Base-by-base conservation (phyloP, 306 rosid genomes). In the Benincasa hispida region DNA sequence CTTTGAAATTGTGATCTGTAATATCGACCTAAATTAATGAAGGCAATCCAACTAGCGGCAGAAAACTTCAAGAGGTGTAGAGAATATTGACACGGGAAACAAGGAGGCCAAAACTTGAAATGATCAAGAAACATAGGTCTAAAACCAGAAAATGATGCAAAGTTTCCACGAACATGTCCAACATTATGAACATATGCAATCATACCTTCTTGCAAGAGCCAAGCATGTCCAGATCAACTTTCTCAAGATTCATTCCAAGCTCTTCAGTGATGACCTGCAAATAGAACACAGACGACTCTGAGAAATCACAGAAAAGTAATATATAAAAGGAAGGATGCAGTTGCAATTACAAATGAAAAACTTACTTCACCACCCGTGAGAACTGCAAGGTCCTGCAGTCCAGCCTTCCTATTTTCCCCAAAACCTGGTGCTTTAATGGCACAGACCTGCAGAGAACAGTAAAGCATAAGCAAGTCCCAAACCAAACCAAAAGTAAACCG, bases 351-450 rank as follows among this genome's bases (percentile, higher is more conserved):
- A 51, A 51, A 51, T 8, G 51, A 24, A 9, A 39, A 7, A 72
- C 92, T 85, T 83, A 94, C 98, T 10, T 76, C 77, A 28, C 96
- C 97, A 62, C 98, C 97, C 2, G 98, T 94, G 60, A 94, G 94
- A 76, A 86, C 91, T 50, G 95, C 94, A 83, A 91, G 97, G 89
- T 94, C 98, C 70, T 86, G 96, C 56, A 94, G 85, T 77, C 66
- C 75, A 6, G 96, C 35, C 80, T 91, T 94, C 79, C 98, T 83
- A 72, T 91, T 94, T 83, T 94, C 98, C 54, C 97, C 97, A 80
- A 94, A 94, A 78, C 93, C 97, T 78, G 98, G 97, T 42, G 98
- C 96, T 83, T 94, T 94, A 62, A 91, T 89, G 55, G 98, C 96
- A 53, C 98, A 94, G 58, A 94, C 91, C 98, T 94, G 84, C 21